Conservation (phyloP, 2,329 filamentous ascomycete genomes). For the Fusarium tuaranense region DNA sequence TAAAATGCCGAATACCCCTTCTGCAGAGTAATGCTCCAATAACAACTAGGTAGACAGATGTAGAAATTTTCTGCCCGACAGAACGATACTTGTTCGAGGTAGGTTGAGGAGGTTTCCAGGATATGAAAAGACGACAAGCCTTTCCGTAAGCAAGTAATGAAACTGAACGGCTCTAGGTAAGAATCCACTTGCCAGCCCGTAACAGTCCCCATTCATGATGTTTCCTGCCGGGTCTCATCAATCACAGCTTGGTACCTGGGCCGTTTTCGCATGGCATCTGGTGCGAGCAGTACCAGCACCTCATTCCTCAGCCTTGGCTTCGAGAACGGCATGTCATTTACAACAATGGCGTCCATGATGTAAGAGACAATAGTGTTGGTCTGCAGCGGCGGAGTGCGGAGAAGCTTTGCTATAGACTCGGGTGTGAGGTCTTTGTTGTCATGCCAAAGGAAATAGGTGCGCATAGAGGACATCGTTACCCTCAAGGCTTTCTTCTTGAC, state of each 20-base stretch:
- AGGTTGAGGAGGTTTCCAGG: background rate
- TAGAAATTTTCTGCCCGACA: background rate
- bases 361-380: conserved; percentile 67
- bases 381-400: conserved; percentile 71
- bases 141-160: background rate
- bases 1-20: background rate
- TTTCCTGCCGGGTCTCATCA: conserved; percentile 12
- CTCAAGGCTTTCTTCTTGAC: conserved; percentile 39
- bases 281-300: conserved; percentile 53
- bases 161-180: background rate
- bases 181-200: background rate
- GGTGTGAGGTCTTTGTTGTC: conserved; percentile 61
- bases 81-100: background rate
- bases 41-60: background rate
- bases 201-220: background rate
- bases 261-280: conserved; percentile 13
- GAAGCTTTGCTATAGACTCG: conserved; percentile 61
- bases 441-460: conserved; percentile 75
- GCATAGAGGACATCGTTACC: conserved; percentile 54
- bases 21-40: background rate
- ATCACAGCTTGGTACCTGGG: conserved; percentile 46
- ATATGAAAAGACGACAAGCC: background rate
- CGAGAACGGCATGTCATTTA: conserved; percentile 64
- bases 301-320: conserved; percentile 57
- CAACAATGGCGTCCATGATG: conserved; percentile 66